These are phyloP conservation scores for Senna tora DNA, from an alignment of 306 rosid genomes.

Conservation along the genomic window DNA sequence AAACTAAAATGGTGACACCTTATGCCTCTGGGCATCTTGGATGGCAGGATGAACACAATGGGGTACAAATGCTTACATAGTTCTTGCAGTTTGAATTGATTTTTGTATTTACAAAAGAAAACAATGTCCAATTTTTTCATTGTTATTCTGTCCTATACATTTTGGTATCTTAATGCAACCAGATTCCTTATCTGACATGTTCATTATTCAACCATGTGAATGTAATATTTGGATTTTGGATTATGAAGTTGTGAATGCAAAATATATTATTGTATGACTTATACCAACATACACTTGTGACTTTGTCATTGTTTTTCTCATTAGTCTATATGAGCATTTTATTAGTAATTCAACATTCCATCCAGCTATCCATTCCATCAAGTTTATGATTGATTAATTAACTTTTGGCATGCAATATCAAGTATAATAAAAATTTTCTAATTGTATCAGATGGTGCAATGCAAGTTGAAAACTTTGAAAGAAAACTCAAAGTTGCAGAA, in stretches of 20 bases:
- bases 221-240: neutral
- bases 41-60: neutral
- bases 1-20: neutral
- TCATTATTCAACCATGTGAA: neutral
- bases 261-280: neutral
- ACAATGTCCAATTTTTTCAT: neutral
- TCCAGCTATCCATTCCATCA: neutral
- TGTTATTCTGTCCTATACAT: neutral
- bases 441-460: constrained; percentile 57
- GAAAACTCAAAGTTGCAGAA: constrained; percentile 76
- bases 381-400: constrained; percentile 37
- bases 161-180: neutral
- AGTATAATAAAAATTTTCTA: constrained; percentile 31
- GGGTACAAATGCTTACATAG: neutral
- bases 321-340: constrained; percentile 17
- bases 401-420: constrained; percentile 12
- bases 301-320: neutral
- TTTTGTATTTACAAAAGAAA: neutral
- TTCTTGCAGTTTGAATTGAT: neutral
- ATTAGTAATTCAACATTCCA: constrained; percentile 11
- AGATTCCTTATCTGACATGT: neutral
- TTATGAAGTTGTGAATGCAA: neutral
- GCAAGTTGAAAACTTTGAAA: constrained; percentile 56
- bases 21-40: neutral
- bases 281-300: neutral